phyloP scores from a whole-genome alignment of 2,329 filamentous ascomycete genomes.

The Talaromyces sp. region DNA sequence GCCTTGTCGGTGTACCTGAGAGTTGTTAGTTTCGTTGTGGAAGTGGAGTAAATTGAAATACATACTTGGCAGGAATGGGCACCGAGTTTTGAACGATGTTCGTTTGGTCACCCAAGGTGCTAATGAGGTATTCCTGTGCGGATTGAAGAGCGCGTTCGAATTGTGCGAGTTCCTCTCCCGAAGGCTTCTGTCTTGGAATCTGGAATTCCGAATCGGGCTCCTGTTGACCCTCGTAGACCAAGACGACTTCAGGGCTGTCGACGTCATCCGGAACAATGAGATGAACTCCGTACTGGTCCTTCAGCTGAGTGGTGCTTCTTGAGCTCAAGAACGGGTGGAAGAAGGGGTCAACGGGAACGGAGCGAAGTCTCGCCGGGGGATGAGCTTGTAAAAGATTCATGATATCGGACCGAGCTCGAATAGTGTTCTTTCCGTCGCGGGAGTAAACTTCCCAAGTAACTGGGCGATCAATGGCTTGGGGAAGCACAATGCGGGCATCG shows the following conservation, averaged over 20 bases:
- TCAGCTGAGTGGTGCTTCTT: conserved; percentile 34
- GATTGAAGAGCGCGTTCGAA: conserved; percentile 57
- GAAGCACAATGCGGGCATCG: conserved; percentile 81
- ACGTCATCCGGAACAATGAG: conserved; percentile 45
- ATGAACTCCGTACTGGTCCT: conserved; percentile 43
- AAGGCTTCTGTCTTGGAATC: conserved; percentile 54
- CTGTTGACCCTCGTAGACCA: conserved; percentile 47
- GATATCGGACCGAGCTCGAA: conserved; percentile 47
- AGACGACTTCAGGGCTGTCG: conserved; percentile 41
- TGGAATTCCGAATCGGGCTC: conserved; percentile 45
- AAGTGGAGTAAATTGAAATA: conserved; percentile 3
- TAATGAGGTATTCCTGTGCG: conserved; percentile 54
- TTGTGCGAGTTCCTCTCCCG: conserved; percentile 49
- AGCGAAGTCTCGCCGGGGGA: conserved; percentile 41
- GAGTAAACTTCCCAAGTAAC: conserved; percentile 86
- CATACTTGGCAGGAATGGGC: conserved; percentile 50
- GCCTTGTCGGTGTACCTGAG: conserved; percentile 58
- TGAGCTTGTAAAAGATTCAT: conserved; percentile 46
- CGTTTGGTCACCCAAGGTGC: conserved; percentile 50
- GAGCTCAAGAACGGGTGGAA: conserved; percentile 45
- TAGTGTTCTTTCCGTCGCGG: conserved; percentile 72
- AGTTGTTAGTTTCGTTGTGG: not conserved
- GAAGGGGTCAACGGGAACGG: conserved; percentile 45
- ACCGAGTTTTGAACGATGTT: conserved; percentile 52
- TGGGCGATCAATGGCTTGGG: conserved; percentile 60